phyloP scores from a whole-genome alignment of 495 filamentous ascomycete genomes.

The Penicilliopsis zonata region DNA sequence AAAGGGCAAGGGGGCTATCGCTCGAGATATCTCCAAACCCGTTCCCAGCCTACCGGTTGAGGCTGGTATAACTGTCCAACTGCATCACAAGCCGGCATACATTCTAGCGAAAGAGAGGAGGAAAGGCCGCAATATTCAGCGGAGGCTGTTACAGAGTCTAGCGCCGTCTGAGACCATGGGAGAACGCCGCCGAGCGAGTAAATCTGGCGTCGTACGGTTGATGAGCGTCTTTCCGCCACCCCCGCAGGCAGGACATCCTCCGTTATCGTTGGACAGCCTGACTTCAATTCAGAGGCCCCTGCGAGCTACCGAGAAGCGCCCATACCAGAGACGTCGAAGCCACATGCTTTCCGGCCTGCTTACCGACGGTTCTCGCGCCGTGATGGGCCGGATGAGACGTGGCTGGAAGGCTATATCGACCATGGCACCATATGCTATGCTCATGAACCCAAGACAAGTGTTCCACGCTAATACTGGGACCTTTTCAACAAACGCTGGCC shows the following conservation, averaged over 20 bases:
- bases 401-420: conserved; percentile 11
- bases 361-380: background rate
- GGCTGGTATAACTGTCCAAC: conserved; percentile 19
- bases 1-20: conserved; percentile 6
- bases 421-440: conserved; percentile 22
- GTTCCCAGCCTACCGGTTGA: conserved; percentile 18
- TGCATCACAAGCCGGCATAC: conserved; percentile 25
- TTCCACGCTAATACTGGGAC: conserved; percentile 33
- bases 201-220: conserved; percentile 17
- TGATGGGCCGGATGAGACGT: conserved; percentile 6
- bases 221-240: conserved; percentile 17
- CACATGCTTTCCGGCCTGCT: background rate
- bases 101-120: conserved; percentile 19
- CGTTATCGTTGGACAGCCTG: conserved; percentile 6
- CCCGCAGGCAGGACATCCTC: conserved; percentile 1
- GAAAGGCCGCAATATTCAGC: conserved; percentile 14
- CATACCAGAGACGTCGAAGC: background rate
- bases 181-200: no score
- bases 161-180: conserved; percentile 6
- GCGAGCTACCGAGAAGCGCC: background rate
- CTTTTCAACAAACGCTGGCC: conserved; percentile 24
- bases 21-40: conserved; percentile 2
- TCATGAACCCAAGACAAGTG: conserved; percentile 33
- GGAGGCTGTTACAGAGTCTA: conserved; percentile 13
- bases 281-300: conserved; percentile 16